Base-by-base conservation (phyloP, 768 basidiomycete species). In the Boletus speciosus region DNA sequence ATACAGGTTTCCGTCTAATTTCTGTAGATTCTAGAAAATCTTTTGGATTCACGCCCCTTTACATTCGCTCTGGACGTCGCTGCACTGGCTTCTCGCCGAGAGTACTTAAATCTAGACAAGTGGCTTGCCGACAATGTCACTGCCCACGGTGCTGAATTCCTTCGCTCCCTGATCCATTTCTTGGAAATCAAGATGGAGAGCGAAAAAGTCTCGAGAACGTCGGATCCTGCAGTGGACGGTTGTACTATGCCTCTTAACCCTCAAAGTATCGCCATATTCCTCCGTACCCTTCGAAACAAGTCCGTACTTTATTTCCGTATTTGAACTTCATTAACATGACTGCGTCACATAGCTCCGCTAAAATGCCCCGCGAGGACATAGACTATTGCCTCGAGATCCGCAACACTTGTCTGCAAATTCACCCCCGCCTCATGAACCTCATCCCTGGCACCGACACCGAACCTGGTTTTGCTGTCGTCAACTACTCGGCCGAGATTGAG, bases 401-500 rank as follows among this genome's bases (percentile, higher is more conserved):
- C 52, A 96, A 93, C 62, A 81, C 86, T 29, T 96, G 95, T 68
- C 77, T 98, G 31, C 95, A 98, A 67, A 86, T 98, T 45, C 91
- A 98, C 64, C 97, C 97, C 42, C 88, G 95, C 50, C 83, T 99
- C 46, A 95, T 99, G 90, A 94, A 86, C 69, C 81, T 99, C 21
- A 81, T 82, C 19, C 95, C 97, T 19, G 85, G 84, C 39, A 81
- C 85, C 21, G 94, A 98, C 57, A 78, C 81, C 23, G 96, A 98
- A 67, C 93, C 94, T 21, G 96, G 95, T 23, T 88, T 96, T 68
- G 79, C 84, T 5, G 95, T 97, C 21, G 84, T 95, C 67, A 85
- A 77, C 54, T 98, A 97, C 73, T 78, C 90, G 6, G 72, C 86
- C 45, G 95, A 98, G 62, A 89, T 96, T 51, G 93, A 97, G 69